Base-by-base conservation (phyloP, 1,284 basidiomycete genomes). In the Cryptococcus sp. region DNA sequence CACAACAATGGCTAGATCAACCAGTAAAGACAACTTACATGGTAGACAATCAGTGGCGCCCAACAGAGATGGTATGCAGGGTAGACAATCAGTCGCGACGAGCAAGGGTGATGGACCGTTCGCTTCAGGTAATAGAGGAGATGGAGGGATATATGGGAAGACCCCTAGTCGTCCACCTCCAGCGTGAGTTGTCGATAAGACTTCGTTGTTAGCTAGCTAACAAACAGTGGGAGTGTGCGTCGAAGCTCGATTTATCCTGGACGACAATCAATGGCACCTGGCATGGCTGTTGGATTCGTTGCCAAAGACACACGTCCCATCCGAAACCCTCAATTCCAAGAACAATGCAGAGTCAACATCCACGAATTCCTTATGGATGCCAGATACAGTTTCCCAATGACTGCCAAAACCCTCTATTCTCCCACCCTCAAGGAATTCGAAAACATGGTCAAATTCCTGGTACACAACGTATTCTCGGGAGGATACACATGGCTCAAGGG, bases 371-470 rank as follows among this genome's bases (percentile, higher is more conserved):
- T 92, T 9, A 78, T 82, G 51, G 71, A 74, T 19, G 79, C 78
- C 14, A 83, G 82, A 2, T 85, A 81, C 51, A 85, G 88, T 1
- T 60, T 73, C 4, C 67, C 62, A 7, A 81, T 89, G 32, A 78
- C 81, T 0, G 79, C 82, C 66, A 79, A 83, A 50, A 83, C 82
- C 2, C 76, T 91, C 4, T 77, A 79, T 41, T 86, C 84, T 42
- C 87, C 91, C 43, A 87, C 86, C 3, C 84, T 82, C 7, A 87
- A 88, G 61, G 87, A 91, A 56, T 92, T 88, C 63, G 83, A 88
- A 43, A 77, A 79, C 0, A 86, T 93, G 36, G 89, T 92, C 64
- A 82, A 86, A 46, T 84, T 84, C 60, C 78, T 94, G 13, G 78
- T 89, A n/a, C 56, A 55, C 14, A 74, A 78, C n/a, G 78, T 81